Conservation (phyloP, 1,284 basidiomycete genomes). For the Somion occarium region DNA sequence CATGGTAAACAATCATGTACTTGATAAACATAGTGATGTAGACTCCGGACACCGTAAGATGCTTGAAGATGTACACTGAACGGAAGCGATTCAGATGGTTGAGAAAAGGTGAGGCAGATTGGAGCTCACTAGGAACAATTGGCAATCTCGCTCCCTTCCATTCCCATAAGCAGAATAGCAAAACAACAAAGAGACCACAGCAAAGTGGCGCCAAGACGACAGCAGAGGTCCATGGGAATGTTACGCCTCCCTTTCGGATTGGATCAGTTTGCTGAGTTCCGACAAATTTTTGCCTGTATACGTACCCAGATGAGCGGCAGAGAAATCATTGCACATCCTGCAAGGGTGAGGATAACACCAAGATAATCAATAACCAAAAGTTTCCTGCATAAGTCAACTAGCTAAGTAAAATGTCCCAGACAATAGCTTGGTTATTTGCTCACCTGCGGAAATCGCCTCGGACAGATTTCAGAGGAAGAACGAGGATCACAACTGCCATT, state of each 20-base stretch:
- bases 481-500: constrained; percentile 50
- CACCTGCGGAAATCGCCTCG: constrained; percentile 50
- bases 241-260: constrained; percentile 55
- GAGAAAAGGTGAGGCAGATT: neutral
- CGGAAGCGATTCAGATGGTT: neutral
- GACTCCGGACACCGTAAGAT: constrained; percentile 63
- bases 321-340: constrained; percentile 58
- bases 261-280: neutral
- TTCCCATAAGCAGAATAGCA: constrained; percentile 68
- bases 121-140: constrained; percentile 55
- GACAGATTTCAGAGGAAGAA: constrained; percentile 65
- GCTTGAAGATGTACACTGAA: constrained; percentile 68
- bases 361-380: constrained; percentile 66
- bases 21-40: constrained; percentile 66
- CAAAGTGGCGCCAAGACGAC: constrained; percentile 59
- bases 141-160: constrained; percentile 65
- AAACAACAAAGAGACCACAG: constrained; percentile 49
- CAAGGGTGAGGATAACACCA: constrained; percentile 54
- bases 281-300: constrained; percentile 6
- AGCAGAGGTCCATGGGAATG: constrained; percentile 64
- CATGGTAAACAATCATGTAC: constrained; percentile 28
- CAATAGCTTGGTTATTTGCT: constrained; percentile 4
- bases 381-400: constrained; percentile 36
- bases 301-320: constrained; percentile 72
- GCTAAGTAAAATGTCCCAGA: neutral